Evolutionary conservation across 345 rosid species (phyloP), one percentile per base, ranked within the genome.

Genomic region (Linum trigynum): DNA sequence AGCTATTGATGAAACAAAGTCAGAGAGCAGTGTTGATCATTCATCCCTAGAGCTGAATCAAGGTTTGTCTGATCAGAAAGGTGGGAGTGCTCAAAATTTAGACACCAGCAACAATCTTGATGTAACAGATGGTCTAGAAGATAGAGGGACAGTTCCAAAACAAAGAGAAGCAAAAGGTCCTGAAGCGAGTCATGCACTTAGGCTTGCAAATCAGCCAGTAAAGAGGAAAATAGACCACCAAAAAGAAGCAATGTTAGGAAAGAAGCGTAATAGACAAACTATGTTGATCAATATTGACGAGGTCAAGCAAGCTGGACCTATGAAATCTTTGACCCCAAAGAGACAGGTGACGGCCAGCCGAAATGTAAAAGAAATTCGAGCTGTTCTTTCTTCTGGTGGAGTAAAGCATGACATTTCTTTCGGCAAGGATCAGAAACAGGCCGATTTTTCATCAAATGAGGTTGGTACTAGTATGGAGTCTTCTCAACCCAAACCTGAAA

Each of bases 241-340:
- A 39, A 94, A 90, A 77, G 99, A 90, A 79, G 88, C 88, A 59
- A 94, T 94, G 99, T 78, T 90, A 67, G 99, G 99, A 50, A 94
- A 94, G 88, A 94, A 85, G 75, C 97, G 99, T 45, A 84, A 74
- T 77, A 79, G 99, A 63, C 96, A 95, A 85, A 95, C 95, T 42
- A 67, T 88, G 89, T 83, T 95, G 78, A 86, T 95, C 56, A 84
- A 89, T 67, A 65, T 89, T 69, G 99, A 95, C 78, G 99, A 89
- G 75, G 96, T 86, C 77, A 95, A 87, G 82, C 97, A 91, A 84
- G 95, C 86, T 65, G 85, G 91, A 38, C 66, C 89, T 4, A 71
- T 81, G 63, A 95, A 89, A 77, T 77, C 84, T 15, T 78, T 88
- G 11, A 90, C 92, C 32, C 97, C 97, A 62, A 85, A 88, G 75